Evolutionary conservation across 176 grass and related monocot species (phyloP), one percentile per base, ranked within the genome.

Genomic region (Areca catechu): DNA sequence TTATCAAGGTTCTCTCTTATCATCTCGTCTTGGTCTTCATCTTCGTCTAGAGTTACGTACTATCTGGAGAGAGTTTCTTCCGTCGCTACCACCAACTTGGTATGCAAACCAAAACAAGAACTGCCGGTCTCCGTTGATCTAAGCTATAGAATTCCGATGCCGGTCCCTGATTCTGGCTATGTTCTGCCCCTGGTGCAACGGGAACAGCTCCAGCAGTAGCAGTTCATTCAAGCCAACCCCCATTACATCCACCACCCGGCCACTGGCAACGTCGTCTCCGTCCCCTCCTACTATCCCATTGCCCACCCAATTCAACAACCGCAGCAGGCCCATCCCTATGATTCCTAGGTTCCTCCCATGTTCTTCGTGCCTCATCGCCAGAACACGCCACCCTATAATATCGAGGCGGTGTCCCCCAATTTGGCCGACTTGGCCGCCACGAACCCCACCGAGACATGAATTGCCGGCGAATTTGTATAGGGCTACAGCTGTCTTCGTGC

Each of bases 171-270:
- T 28, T 49, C 79, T 1, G 15, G 71, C 66, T 81, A 86, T 72
- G 65, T 75, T 18, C 68, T 57, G 7, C 18, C 74, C 4, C 79
- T 72, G 49, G 57, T 68, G 59, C 90, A 83, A 5, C n/a, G 57
- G 3, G 82, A 76, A 16, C 90, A 73, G 1, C 76, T 56, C 4
- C 84, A 76, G 50, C 75, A 80, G 10, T 78, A 97, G 53, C 55
- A 71, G 57, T 83, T 81, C 60, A 76, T 86, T 3, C 55, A 69
- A 0, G 67, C 76, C 2, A 91, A 89, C 62, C 81, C 83, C 49
- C 88, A 92, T 72, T 98, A 85, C 70, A 82, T 92, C 24, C 88
- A 85, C 69, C 86, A 89, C 22, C 75, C 81, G 10, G 78, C 87
- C 17, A 85, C 83, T 1, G 81, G 81, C 34, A 80, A 87, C 17